Percentiles rank a stretch among this genome's conserved stretches.
phyloP scores from a whole-genome alignment of 306 rosid species.

The Casuarina glauca region DNA sequence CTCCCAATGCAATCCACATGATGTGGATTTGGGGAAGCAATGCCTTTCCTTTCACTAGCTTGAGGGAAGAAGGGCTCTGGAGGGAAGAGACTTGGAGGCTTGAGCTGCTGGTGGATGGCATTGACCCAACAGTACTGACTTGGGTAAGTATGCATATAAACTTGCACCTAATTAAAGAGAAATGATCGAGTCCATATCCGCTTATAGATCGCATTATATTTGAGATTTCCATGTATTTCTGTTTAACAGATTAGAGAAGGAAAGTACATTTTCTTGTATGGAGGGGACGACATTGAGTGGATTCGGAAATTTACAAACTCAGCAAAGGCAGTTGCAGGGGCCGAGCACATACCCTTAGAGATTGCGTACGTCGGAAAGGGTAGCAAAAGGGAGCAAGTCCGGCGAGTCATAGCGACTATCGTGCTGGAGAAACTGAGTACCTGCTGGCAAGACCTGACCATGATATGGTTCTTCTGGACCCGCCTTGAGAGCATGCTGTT shows the following conservation, averaged over 20 bases:
- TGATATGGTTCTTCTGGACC: constrained; percentile 73
- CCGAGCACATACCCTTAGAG: constrained; percentile 41
- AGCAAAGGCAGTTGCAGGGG: constrained; percentile 39
- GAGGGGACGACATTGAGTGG: constrained; percentile 60
- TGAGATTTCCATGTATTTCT: not conserved
- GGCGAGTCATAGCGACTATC: constrained; percentile 30
- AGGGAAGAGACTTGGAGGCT: constrained; percentile 62
- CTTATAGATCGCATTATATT: not conserved
- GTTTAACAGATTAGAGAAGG: constrained; percentile 46
- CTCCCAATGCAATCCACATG: constrained; percentile 74
- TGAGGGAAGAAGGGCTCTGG: constrained; percentile 61
- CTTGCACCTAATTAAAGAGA: not conserved
- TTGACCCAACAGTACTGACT: constrained; percentile 47
- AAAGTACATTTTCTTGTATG: constrained; percentile 50
- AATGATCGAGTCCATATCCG: not conserved
- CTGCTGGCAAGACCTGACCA: constrained; percentile 48
- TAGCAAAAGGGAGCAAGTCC: constrained; percentile 47
- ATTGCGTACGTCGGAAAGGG: constrained; percentile 59
- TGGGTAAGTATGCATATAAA: constrained; percentile 45
- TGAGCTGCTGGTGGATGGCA: constrained; percentile 52
- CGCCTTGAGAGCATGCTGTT: constrained; percentile 64
- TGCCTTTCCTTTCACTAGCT: constrained; percentile 63
- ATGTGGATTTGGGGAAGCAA: constrained; percentile 75
- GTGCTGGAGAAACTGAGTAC: constrained; percentile 37
- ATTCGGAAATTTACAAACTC: constrained; percentile 43